These are phyloP conservation scores for Mycena latifolia DNA, from an alignment of 768 basidiomycete species.

Conservation along the genomic window DNA sequence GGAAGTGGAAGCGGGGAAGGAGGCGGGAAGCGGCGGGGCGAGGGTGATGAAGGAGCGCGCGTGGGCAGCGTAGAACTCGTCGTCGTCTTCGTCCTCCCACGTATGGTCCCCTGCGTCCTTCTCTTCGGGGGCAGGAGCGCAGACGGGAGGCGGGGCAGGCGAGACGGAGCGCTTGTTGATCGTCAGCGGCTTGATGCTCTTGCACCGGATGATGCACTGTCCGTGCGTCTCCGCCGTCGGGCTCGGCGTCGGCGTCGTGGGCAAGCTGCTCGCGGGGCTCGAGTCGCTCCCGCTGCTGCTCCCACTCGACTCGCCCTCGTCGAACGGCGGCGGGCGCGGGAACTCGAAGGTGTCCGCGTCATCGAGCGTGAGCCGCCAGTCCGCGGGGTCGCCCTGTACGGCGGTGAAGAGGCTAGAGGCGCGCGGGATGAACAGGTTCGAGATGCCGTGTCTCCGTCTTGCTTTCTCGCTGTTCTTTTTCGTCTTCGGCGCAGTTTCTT, in stretches of 20 bases:
- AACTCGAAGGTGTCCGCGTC: not conserved
- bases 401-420: not conserved
- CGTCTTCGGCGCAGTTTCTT: not conserved
- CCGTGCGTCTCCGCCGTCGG: not conserved
- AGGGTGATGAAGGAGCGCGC: slow-evolving; percentile 25
- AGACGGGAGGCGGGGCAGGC: slow-evolving; percentile 12
- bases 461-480: slow-evolving; percentile 20
- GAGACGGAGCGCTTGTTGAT: slow-evolving; percentile 24
- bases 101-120: too few species aligned
- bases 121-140: too few species aligned
- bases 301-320: not conserved
- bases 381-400: slow-evolving; percentile 1
- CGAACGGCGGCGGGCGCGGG: not conserved
- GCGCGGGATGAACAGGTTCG: slow-evolving; percentile 26
- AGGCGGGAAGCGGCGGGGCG: slow-evolving; percentile 6
- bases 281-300: not conserved
- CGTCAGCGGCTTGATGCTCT: slow-evolving; percentile 28
- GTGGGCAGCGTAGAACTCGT: slow-evolving; percentile 21
- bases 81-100: not conserved
- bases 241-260: not conserved
- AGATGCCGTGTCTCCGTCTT: slow-evolving; percentile 27
- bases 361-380: not conserved
- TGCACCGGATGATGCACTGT: slow-evolving; percentile 18
- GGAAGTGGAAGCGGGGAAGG: not conserved
- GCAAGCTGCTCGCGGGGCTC: not conserved